These are phyloP conservation scores for Tetrapyrgos nigripes DNA, from an alignment of 1,284 basidiomycete genomes.

Conservation along the genomic window DNA sequence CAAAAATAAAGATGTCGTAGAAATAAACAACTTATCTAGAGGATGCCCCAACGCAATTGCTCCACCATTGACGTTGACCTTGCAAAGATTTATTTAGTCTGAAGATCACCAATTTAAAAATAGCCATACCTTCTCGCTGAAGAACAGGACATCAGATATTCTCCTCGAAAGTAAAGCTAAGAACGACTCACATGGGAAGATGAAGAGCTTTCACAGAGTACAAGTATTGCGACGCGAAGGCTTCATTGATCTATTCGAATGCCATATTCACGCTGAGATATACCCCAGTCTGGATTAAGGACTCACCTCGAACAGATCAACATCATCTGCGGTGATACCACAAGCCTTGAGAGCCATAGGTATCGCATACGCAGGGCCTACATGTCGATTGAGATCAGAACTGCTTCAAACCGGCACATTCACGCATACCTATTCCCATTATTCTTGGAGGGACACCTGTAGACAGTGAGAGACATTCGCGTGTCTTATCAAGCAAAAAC, in stretches of 20 bases:
- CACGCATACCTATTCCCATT: conserved; percentile 68
- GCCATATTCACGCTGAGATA: conserved; percentile 2
- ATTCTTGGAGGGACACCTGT: conserved; percentile 76
- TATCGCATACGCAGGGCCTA: conserved; percentile 71
- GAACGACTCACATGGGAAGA: conserved; percentile 48
- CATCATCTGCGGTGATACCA: conserved; percentile 73
- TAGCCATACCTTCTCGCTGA: conserved; percentile 45
- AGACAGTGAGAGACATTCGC: not conserved
- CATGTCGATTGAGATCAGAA: not conserved
- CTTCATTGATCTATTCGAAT: conserved; percentile 84
- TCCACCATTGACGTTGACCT: conserved; percentile 91
- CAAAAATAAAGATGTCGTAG: conserved; percentile 12
- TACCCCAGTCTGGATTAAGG: not conserved
- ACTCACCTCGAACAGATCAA: conserved; percentile 82
- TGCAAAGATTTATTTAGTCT: conserved; percentile 50
- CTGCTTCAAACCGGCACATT: no score
- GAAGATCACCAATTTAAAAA: not conserved
- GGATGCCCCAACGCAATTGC: conserved; percentile 90
- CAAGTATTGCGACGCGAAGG: conserved; percentile 88
- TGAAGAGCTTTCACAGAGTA: conserved; percentile 81
- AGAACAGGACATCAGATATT: conserved; percentile 4
- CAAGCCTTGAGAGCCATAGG: conserved; percentile 68
- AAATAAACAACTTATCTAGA: conserved; percentile 66
- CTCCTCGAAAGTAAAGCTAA: not conserved
- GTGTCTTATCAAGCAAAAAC: conserved; percentile 12